Evolutionary conservation across 345 rosid genomes (phyloP), one percentile per base, ranked within the genome.

Genomic region (Turritis glabra): DNA sequence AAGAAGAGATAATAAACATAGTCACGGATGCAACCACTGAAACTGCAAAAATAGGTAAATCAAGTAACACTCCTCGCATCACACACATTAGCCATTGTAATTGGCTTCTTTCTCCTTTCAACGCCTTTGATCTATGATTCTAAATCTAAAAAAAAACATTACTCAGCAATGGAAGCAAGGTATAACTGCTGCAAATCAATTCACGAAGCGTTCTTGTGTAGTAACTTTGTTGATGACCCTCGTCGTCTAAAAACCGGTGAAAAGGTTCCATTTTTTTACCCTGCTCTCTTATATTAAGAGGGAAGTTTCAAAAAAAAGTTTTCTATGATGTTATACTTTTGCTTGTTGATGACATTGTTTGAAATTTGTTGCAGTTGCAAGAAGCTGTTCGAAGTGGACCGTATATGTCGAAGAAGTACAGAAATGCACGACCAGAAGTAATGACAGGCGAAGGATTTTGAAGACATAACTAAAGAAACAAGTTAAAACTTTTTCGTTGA

Each of bases 381-480:
- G 97, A 87, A 81, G 90, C 96, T 71, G 92, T 91, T 63, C 76
- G 81, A 69, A 92, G 82, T 66, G 97, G 97, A 52, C 97, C 97
- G 5, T 91, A 83, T 72, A 80, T 86, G 11, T 58, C 86, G 9
- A 83, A 80, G 67, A 85, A 79, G 81, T 68, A 69, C 33, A 65
- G 33, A n/a, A 90, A 84, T 17, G 88, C 93, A 29, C 84, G 79
- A 69, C 97, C 99, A 26, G 73, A 63, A n/a, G 97, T 90, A 5
- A 81, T 69, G 97, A 90, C 89, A 17, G 97, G 88, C 5, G 90
- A 90, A 59, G 82, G 96, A 75, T 91, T 91, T 76, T 95, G 78
- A 71, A 26, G 57, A 58, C 40, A 14, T 47, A 32, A 50, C 47
- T n/a, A 55, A 46, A 18, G 37, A 5, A 15, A n/a, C n/a, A n/a